Base-by-base conservation (phyloP, 768 basidiomycete species). In the Auriscalpium vulgare region DNA sequence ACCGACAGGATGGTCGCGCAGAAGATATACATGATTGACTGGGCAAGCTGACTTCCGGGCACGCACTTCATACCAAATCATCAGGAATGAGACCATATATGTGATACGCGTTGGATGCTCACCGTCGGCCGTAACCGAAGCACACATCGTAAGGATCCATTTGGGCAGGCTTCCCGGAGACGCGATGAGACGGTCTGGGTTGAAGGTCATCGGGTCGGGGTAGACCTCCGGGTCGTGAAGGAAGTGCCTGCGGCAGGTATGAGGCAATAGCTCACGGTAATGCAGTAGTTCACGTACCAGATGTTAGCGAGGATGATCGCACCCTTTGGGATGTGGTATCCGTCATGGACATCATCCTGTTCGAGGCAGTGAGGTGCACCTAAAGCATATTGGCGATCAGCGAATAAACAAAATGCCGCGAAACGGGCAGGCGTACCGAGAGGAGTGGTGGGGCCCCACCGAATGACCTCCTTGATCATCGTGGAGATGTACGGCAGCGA, bases 261-360 rank as follows among this genome's bases (percentile, higher is more conserved):
- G n/a, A 9, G 17, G 14, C 29, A 29, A 21, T 4, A 23, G 10
- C 21, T 35, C 8, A 52, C 1, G 23, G 21, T 38, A 2, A 8
- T 35, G 43, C 3, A 6, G 10, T 10, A 9, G 11, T 2, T 17
- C 6, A 36, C 61, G 14, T 50, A 73, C 74, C 68, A 69, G 50
- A 68, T 63, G 51, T 75, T 75, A 0, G 67, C 56, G 51, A 73
- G 60, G 17, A 74, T 58, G 38, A 71, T 63, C 0, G 72, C 67
- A 9, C 70, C 73, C 47, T 69, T 70, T 4, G 73, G 73, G n/a
- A 76, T 71, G 47, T 68, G 64, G 62, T 69, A 71, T 1, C 68
- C 70, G 1, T 72, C 55, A 55, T 76, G 73, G 0, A 65, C 64
- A 47, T 75, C 74, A 51, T 76, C 74, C 29, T 63, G 62, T 37